These are phyloP conservation scores for Sporothrix euskadiensis DNA, from an alignment of 2,329 filamentous ascomycete species.

Conservation along the genomic window DNA sequence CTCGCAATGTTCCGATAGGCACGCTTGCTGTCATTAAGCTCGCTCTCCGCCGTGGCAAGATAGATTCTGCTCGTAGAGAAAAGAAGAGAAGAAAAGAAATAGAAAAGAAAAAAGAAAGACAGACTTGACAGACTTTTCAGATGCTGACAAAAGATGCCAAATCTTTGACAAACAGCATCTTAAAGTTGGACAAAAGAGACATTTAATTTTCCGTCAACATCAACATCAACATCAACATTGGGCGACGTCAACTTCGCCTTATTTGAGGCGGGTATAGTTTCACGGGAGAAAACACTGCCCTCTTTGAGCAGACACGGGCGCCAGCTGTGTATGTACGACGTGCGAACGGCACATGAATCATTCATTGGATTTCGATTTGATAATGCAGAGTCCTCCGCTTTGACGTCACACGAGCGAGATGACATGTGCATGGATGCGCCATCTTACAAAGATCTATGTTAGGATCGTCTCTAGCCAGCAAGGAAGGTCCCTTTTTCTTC, in stretches of 20 bases:
- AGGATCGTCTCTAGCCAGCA: background rate
- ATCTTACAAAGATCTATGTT: constrained; percentile 16
- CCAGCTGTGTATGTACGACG: background rate
- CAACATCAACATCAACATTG: background rate
- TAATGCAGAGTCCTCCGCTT: background rate
- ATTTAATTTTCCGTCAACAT: background rate
- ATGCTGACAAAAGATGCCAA: background rate
- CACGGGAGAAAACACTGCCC: background rate
- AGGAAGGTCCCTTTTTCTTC: background rate
- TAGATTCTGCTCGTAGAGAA: background rate
- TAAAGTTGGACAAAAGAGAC: background rate
- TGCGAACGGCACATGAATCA: background rate
- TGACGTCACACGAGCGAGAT: constrained; percentile 11
- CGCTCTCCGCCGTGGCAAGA: background rate
- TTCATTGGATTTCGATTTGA: background rate
- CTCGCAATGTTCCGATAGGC: background rate
- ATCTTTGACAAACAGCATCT: background rate
- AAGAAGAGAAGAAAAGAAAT: background rate
- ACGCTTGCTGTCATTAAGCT: background rate
- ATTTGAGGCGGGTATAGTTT: background rate
- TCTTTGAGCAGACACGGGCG: background rate
- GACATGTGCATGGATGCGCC: background rate
- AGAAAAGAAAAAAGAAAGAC: background rate
- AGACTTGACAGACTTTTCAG: no score
- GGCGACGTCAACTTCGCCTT: constrained; percentile 3